Evolutionary conservation across 768 basidiomycete genomes (phyloP), one percentile per base, ranked within the genome.

Genomic region (Auriscalpium microsporum): DNA sequence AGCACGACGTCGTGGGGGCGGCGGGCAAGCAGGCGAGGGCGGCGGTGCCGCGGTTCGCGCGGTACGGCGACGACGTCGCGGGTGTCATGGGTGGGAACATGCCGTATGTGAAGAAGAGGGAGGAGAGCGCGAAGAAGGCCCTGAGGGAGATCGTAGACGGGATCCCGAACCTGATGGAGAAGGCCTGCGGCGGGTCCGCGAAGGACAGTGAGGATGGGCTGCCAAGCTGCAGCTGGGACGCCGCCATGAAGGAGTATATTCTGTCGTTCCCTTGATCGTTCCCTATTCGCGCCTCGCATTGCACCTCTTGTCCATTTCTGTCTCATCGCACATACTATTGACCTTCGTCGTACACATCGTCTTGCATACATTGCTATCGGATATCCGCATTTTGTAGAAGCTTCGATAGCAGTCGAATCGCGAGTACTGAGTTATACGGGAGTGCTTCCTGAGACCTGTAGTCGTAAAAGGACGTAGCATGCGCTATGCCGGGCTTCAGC

Each of bases 181-280:
- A 67, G 3, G 64, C 60, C 7, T 87, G 86, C 58, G 82, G 81
- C 35, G 70, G 64, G 35, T 56, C 47, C 7, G 45, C 58, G n/a
- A 63, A 62, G 48, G 13, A 78, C 72, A 14, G 61, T 52, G 60
- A 55, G 45, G 62, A 68, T 13, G 72, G 70, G 6, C 66, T 81
- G 45, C 68, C 73, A 44, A 53, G 69, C 1, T 89, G 87, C 64
- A 78, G 73, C 58, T 87, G 85, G 86, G 80, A 83, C 63, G 46
- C 55, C 19, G 57, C 59, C 47, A 84, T 87, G 80, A 84, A 82
- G 68, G 63, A 64, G 46, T 84, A 74, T 63, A 87, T 89, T 56
- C 67, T 86, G 56, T 69, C 69, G 21, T 89, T 78, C 66, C 86
- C 87, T 35, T 88, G 67, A 78, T 48, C 14, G 17, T n/a, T 23